These are phyloP conservation scores for Schwanniomyces occidentalis DNA, from an alignment of 805 yeast species.

Conservation along the genomic window DNA sequence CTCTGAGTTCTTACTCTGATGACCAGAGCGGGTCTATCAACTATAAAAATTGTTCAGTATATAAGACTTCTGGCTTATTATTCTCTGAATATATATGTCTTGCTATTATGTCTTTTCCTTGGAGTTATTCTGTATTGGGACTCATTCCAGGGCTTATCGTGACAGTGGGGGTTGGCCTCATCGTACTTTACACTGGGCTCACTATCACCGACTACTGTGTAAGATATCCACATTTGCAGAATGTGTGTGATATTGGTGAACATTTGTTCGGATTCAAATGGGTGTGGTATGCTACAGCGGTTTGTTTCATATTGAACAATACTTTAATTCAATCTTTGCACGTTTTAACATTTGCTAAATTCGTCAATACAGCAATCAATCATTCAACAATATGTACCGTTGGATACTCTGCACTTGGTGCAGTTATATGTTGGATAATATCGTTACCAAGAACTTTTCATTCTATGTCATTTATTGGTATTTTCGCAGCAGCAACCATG, in stretches of 20 bases:
- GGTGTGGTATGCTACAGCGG: slow-evolving; percentile 61
- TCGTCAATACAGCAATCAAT: slow-evolving; percentile 52
- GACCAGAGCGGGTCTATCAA: slow-evolving; percentile 29
- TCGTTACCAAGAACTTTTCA: slow-evolving; percentile 60
- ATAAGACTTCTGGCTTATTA: slow-evolving; percentile 57
- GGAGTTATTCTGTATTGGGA: slow-evolving; percentile 63
- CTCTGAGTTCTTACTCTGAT: not conserved
- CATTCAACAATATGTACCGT: slow-evolving; percentile 52
- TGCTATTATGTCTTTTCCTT: slow-evolving; percentile 66
- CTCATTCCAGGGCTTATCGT: slow-evolving; percentile 57
- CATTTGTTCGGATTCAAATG: slow-evolving; percentile 47
- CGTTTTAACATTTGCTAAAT: slow-evolving; percentile 60
- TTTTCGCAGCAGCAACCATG: slow-evolving; percentile 58
- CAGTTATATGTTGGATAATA: slow-evolving; percentile 49
- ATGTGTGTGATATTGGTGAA: slow-evolving; percentile 61
- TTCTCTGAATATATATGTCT: slow-evolving; percentile 62
- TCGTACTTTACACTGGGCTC: slow-evolving; percentile 57
- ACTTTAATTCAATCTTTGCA: slow-evolving; percentile 60
- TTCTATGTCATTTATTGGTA: slow-evolving; percentile 50
- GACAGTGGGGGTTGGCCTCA: slow-evolving; percentile 50
- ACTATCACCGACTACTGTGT: slow-evolving; percentile 56
- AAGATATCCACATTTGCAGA: slow-evolving; percentile 50
- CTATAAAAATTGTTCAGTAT: slow-evolving; percentile 57
- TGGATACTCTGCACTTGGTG: slow-evolving; percentile 50
- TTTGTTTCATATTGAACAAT: slow-evolving; percentile 54